phyloP scores from a whole-genome alignment of 164 flowering plant genomes.

The Chloranthus sessilifolius region DNA sequence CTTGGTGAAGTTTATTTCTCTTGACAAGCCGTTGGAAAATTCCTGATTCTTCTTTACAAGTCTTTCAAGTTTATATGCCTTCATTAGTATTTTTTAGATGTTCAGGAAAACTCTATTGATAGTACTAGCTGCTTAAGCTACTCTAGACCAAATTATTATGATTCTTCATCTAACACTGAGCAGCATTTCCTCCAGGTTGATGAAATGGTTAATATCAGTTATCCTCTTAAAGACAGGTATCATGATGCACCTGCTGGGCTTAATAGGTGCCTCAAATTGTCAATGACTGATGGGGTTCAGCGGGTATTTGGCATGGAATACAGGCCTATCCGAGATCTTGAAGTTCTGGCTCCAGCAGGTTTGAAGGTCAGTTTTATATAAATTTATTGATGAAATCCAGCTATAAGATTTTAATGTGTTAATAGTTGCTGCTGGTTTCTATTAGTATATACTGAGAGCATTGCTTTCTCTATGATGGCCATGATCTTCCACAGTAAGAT shows the following conservation, averaged over 20 bases:
- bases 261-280: slow-evolving; percentile 87
- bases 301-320: slow-evolving; percentile 94
- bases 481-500: background rate
- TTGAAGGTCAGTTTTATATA: slow-evolving; percentile 49
- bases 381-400: background rate
- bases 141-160: no score
- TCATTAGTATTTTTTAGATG: no score
- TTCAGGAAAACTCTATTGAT: no score
- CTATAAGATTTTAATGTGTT: no score
- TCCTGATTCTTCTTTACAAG: no score
- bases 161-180: slow-evolving; percentile 10
- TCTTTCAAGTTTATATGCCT: no score
- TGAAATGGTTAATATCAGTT: slow-evolving; percentile 74
- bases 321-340: slow-evolving; percentile 75
- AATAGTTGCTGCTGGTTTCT: no score
- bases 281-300: slow-evolving; percentile 94
- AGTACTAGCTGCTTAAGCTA: no score
- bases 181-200: slow-evolving; percentile 59
- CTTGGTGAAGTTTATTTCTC: no score
- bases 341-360: slow-evolving; percentile 77
- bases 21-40: no score
- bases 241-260: slow-evolving; percentile 57
- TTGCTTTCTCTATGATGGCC: no score
- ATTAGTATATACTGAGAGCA: no score
- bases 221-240: slow-evolving; percentile 68